Evolutionary conservation across 2,329 filamentous ascomycete species (phyloP).

Genomic region (Fusarium pseudonygamai): DNA sequence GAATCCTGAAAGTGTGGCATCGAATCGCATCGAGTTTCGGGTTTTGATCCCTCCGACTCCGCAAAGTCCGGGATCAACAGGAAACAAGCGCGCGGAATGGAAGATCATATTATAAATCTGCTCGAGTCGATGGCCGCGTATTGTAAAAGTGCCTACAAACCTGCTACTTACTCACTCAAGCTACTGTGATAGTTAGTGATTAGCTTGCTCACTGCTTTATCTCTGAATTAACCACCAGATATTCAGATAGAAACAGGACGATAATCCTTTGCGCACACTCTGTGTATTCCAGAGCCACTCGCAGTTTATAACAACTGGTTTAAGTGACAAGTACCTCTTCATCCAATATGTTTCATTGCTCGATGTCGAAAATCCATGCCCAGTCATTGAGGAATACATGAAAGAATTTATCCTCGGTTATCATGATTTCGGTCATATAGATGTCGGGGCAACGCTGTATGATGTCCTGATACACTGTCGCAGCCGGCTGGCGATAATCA

Average conservation of each 20-base stretch:
- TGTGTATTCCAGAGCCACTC: neutral
- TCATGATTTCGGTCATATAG: neutral
- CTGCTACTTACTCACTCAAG: neutral
- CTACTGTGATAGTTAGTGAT: neutral
- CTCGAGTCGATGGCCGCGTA: neutral
- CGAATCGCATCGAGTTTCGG: slow-evolving; percentile 21
- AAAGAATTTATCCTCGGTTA: neutral
- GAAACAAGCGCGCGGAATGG: slow-evolving; percentile 12
- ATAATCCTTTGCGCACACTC: neutral
- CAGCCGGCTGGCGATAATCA: neutral
- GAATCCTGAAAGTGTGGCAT: neutral
- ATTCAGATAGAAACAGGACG: neutral
- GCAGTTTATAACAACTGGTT: neutral
- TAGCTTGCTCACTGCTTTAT: slow-evolving; percentile 3
- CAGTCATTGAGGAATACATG: neutral
- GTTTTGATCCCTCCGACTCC: slow-evolving; percentile 1
- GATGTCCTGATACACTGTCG: neutral
- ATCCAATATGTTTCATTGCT: neutral
- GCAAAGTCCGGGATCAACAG: slow-evolving; percentile 25
- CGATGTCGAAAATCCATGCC: neutral
- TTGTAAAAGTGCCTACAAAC: neutral
- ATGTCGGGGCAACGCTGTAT: neutral
- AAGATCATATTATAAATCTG: slow-evolving; percentile 6
- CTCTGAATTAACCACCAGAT: neutral
- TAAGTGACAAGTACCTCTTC: neutral